Evolutionary conservation across 2,329 filamentous ascomycete genomes (phyloP).

Genomic region (Paecilomyces formosus): DNA sequence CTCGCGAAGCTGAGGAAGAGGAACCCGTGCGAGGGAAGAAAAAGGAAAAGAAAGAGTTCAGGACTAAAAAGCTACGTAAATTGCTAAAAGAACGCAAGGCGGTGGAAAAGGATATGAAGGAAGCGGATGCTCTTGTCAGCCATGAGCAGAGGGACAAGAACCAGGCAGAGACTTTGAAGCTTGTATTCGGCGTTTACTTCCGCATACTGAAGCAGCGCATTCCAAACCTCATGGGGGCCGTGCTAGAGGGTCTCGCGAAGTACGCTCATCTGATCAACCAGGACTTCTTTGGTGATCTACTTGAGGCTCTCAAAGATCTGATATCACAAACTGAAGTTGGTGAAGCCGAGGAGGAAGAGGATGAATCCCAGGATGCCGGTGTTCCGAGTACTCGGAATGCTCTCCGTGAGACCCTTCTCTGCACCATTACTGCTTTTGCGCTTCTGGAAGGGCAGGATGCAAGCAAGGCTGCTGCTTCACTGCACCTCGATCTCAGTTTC

Average conservation of each 20-base stretch:
- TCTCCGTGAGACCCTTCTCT: conserved; percentile 81
- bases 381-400: conserved; percentile 57
- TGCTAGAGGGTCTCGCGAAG: conserved; percentile 86
- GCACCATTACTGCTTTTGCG: conserved; percentile 94
- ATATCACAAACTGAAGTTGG: conserved; percentile 64
- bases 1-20: conserved; percentile 48
- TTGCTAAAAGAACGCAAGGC: conserved; percentile 74
- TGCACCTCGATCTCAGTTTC: conserved; percentile 88
- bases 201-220: conserved; percentile 79
- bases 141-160: conserved; percentile 90
- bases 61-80: conserved; percentile 84
- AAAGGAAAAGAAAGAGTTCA: conserved; percentile 73
- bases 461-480: conserved; percentile 68
- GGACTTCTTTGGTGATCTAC: conserved; percentile 93
- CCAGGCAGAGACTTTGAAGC: conserved; percentile 90
- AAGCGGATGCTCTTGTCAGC: conserved; percentile 82
- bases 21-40: conserved; percentile 46
- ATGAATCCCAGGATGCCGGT: conserved; percentile 46
- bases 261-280: conserved; percentile 98
- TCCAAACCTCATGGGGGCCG: conserved; percentile 88
- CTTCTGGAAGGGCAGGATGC: conserved; percentile 90
- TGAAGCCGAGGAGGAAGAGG: conserved; percentile 32
- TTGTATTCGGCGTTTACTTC: conserved; percentile 94
- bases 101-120: conserved; percentile 85
- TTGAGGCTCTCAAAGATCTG: conserved; percentile 90